Percentiles rank a stretch among this genome's conserved stretches.
Evolutionary conservation across 2,329 filamentous ascomycete species (phyloP).

Genomic region (Xylariaceae sp.): DNA sequence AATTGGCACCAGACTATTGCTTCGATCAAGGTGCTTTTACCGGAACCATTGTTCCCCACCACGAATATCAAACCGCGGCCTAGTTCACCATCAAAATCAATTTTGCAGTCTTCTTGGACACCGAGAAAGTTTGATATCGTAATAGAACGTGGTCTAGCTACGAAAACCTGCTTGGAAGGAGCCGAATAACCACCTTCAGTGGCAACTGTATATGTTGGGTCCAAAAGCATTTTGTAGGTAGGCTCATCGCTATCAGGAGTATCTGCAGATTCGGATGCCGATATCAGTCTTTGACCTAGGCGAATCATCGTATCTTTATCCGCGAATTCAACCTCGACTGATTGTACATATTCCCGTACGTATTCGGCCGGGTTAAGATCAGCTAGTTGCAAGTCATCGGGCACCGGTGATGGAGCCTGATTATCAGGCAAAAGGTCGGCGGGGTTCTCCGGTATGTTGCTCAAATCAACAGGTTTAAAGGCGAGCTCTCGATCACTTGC

Average conservation of each 20-base stretch:
- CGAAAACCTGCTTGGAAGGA: conserved; percentile 20
- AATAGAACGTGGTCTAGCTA: conserved; percentile 23
- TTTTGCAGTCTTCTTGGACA: conserved; percentile 24
- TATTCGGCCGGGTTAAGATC: conserved; percentile 12
- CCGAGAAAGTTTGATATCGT: conserved; percentile 34
- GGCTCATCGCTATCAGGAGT: conserved; percentile 3
- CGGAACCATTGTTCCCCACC: conserved; percentile 30
- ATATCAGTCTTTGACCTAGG: conserved; percentile 19
- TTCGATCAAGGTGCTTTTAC: conserved; percentile 33
- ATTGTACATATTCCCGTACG: conserved; percentile 18
- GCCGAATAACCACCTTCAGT: background rate
- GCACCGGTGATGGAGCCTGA: background rate
- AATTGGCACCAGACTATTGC: conserved; percentile 35
- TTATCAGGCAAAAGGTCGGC: background rate
- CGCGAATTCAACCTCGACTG: conserved; percentile 11
- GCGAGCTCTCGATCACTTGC: conserved; percentile 17
- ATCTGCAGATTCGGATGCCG: conserved; percentile 6
- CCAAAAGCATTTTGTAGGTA: conserved; percentile 16
- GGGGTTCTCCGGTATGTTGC: background rate
- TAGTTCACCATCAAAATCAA: conserved; percentile 27
- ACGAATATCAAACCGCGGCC: conserved; percentile 28
- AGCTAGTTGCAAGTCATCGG: conserved; percentile 1
- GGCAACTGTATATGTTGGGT: conserved; percentile 9
- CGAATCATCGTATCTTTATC: conserved; percentile 13
- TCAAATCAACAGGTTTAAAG: conserved; percentile 1